Conservation (phyloP, 495 filamentous ascomycete species). For the Eremomyces bilateralis region DNA sequence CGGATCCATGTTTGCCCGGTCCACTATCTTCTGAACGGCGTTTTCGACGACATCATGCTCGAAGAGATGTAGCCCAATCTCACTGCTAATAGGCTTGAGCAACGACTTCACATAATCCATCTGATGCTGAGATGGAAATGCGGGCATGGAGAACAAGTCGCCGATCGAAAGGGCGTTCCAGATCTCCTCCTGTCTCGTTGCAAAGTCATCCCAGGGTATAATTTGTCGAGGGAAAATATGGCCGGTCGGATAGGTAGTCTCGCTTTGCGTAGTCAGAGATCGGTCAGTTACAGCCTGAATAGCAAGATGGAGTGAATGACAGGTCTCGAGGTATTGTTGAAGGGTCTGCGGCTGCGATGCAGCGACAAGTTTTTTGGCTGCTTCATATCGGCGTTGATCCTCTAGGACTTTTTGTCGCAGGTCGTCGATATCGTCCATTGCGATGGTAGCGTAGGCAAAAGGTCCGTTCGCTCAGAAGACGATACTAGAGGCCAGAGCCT, state of each 20-base stretch:
- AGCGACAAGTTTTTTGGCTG: too few relatives aligned
- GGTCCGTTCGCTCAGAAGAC: too few relatives aligned
- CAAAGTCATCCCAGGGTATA: conserved; percentile 16
- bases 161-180: conserved; percentile 11
- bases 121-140: conserved; percentile 10
- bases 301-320: conserved; percentile 15
- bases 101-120: background rate
- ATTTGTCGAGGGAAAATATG: conserved; percentile 17
- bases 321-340: conserved; percentile 15
- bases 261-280: conserved; percentile 15
- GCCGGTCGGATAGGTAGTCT: conserved; percentile 14
- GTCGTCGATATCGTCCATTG: background rate
- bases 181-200: conserved; percentile 10
- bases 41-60: background rate
- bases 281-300: conserved; percentile 16
- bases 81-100: background rate
- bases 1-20: background rate
- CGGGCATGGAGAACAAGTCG: conserved; percentile 10
- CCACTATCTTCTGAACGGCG: background rate
- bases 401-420: too few relatives aligned
- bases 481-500: background rate
- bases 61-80: background rate
- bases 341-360: conserved; percentile 11
- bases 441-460: background rate
- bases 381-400: too few relatives aligned